Percentiles rank a stretch among this genome's conserved stretches.
Conservation (phyloP, 2,329 filamentous ascomycete species). For the Sporothrix dimorphospora region DNA sequence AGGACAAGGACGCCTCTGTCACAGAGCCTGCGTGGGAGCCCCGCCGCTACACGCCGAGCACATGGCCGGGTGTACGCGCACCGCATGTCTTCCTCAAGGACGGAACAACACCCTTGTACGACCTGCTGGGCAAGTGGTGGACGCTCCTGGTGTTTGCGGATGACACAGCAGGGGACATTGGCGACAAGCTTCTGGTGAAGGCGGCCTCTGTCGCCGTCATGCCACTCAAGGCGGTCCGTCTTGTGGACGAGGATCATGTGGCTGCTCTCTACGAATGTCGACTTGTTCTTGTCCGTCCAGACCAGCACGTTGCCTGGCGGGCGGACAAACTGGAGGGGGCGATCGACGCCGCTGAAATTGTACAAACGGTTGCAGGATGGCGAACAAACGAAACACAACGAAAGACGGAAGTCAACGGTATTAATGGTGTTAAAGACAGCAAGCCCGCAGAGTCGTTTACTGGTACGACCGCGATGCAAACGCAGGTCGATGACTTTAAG, state of each 20-base stretch:
- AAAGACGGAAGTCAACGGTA: not conserved
- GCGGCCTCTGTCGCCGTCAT: not conserved
- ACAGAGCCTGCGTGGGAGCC: slow-evolving; percentile 8
- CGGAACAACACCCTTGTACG: slow-evolving; percentile 30
- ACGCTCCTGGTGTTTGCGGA: slow-evolving; percentile 30
- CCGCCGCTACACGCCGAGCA: slow-evolving; percentile 27
- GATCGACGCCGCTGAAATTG: not conserved
- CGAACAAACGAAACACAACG: not conserved
- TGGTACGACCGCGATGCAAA: not conserved
- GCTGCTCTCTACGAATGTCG: slow-evolving; percentile 25
- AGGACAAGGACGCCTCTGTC: not conserved
- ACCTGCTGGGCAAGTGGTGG: slow-evolving; percentile 29
- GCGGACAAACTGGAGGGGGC: slow-evolving; percentile 3
- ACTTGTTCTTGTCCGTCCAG: slow-evolving; percentile 32
- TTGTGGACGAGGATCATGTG: slow-evolving; percentile 28
- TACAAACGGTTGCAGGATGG: slow-evolving; percentile 17
- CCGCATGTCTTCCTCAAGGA: slow-evolving; percentile 31
- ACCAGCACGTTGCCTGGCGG: slow-evolving; percentile 33
- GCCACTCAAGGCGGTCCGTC: slow-evolving; percentile 24
- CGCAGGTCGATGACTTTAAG: slow-evolving; percentile 12
- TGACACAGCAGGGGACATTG: too few species aligned
- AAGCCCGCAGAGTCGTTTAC: not conserved
- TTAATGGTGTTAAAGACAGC: not conserved
- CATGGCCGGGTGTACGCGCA: slow-evolving; percentile 31
- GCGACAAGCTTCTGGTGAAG: not conserved